Evolutionary conservation across 352 stramenopile genomes (phyloP).

Genomic region (Phytophthora fragariaefolia): DNA sequence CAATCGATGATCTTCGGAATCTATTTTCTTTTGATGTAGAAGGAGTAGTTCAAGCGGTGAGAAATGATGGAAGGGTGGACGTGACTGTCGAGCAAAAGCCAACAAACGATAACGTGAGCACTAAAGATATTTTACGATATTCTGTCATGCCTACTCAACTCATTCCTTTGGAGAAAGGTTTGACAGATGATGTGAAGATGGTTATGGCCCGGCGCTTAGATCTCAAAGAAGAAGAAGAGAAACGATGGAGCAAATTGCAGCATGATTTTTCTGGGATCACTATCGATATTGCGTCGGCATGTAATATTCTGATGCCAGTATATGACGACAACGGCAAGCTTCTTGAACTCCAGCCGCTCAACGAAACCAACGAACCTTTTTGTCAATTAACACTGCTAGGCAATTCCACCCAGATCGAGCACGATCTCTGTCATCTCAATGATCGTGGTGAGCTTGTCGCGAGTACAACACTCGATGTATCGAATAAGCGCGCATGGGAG

Average conservation of each 20-base stretch:
- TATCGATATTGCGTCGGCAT: conserved; percentile 56
- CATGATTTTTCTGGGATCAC: conserved; percentile 50
- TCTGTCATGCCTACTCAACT: conserved; percentile 30
- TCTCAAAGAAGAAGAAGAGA: conserved; percentile 14
- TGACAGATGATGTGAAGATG: conserved; percentile 41
- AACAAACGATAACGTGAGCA: not conserved
- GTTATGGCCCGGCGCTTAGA: conserved; percentile 50
- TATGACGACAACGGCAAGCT: not conserved
- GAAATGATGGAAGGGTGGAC: conserved; percentile 62
- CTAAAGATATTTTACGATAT: conserved; percentile 10
- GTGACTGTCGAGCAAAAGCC: conserved; percentile 39
- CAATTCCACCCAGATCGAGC: conserved; percentile 28
- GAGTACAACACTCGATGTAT: conserved; percentile 11
- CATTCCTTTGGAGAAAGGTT: conserved; percentile 54
- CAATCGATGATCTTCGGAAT: conserved; percentile 64
- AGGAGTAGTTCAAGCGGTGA: conserved; percentile 56
- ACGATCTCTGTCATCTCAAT: conserved; percentile 12
- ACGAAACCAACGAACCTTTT: conserved; percentile 32
- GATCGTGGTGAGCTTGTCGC: conserved; percentile 37
- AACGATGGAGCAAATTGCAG: conserved; percentile 39
- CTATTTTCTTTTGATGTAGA: conserved; percentile 67
- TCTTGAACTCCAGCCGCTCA: conserved; percentile 5
- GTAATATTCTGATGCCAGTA: conserved; percentile 42
- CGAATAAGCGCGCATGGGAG: conserved; percentile 25
- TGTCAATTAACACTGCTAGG: conserved; percentile 61